Evolutionary conservation across 768 basidiomycete species (phyloP).

Genomic region (Gloeophyllum trabeum): DNA sequence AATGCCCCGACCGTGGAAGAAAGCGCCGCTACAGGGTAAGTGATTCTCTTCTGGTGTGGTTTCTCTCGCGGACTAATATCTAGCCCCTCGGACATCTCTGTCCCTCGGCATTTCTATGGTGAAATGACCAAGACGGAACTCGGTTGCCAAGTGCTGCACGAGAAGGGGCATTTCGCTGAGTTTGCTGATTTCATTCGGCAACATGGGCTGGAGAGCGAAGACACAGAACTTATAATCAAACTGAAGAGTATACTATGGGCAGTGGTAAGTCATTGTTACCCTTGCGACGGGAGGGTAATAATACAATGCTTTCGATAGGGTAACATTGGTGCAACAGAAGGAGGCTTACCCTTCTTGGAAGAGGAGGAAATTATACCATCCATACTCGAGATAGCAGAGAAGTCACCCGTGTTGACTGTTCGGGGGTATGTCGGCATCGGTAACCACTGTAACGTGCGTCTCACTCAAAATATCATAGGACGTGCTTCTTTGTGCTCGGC

Average conservation of each 20-base stretch:
- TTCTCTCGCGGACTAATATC: no score
- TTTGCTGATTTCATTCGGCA: conserved; percentile 86
- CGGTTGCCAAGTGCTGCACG: conserved; percentile 83
- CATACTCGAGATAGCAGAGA: conserved; percentile 84
- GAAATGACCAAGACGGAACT: conserved; percentile 96
- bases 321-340: conserved; percentile 82
- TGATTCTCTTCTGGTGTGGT: no score
- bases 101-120: conserved; percentile 94
- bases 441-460: not conserved
- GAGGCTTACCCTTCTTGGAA: conserved; percentile 90
- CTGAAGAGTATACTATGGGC: conserved; percentile 96
- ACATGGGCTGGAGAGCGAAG: conserved; percentile 77
- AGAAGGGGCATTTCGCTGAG: conserved; percentile 84
- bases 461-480: conserved; percentile 34
- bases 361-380: conserved; percentile 90
- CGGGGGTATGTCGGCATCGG: conserved; percentile 79
- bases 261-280: conserved; percentile 60
- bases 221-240: conserved; percentile 75
- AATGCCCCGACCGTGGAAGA: conserved; percentile 55
- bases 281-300: not conserved
- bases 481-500: conserved; percentile 93
- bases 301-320: conserved; percentile 40
- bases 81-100: conserved; percentile 78
- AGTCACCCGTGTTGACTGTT: conserved; percentile 82
- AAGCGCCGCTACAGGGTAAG: no score